Conservation (phyloP, 2,329 filamentous ascomycete species). For the Pestalotiopsis sp. region DNA sequence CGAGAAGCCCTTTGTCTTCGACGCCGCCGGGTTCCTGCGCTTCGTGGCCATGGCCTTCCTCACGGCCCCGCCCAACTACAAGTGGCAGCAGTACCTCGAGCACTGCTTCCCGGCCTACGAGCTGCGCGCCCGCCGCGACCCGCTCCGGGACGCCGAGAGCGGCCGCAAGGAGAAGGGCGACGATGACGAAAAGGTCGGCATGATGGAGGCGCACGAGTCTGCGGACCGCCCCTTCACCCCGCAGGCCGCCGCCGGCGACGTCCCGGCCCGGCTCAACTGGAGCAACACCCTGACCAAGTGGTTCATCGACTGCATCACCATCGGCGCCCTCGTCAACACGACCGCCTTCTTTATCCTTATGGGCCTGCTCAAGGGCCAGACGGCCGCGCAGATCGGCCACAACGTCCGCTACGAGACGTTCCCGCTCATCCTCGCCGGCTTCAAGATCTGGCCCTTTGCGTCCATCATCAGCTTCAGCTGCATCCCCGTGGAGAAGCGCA, state of each 20-base stretch:
- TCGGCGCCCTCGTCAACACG: constrained; percentile 50
- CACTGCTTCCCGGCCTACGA: constrained; percentile 52
- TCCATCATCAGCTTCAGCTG: constrained; percentile 54
- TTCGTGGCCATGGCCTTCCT: constrained; percentile 58
- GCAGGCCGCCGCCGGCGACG: background rate
- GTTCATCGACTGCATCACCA: constrained; percentile 54
- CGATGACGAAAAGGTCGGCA: constrained; percentile 26
- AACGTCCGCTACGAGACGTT: constrained; percentile 48
- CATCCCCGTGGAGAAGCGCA: constrained; percentile 50
- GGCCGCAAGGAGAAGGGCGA: constrained; percentile 26
- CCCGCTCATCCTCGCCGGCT: constrained; percentile 50
- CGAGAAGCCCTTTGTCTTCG: constrained; percentile 45
- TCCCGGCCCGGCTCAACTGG: constrained; percentile 38
- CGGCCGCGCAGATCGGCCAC: constrained; percentile 34
- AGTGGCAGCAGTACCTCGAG: constrained; percentile 61
- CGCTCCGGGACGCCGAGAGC: constrained; percentile 29
- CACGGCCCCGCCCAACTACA: constrained; percentile 58
- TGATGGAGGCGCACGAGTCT: constrained; percentile 2
- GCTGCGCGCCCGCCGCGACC: constrained; percentile 7
- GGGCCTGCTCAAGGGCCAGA: constrained; percentile 48
- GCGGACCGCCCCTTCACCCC: constrained; percentile 18
- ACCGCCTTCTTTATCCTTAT: constrained; percentile 50
- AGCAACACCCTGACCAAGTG: constrained; percentile 49
- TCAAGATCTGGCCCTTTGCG: constrained; percentile 56
- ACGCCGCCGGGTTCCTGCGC: constrained; percentile 51